A percentile compares a stretch with the other conserved stretches of the same genome.
These are phyloP conservation scores for Hypoxylon sp. DNA, from an alignment of 2,329 filamentous ascomycete genomes.

Conservation along the genomic window DNA sequence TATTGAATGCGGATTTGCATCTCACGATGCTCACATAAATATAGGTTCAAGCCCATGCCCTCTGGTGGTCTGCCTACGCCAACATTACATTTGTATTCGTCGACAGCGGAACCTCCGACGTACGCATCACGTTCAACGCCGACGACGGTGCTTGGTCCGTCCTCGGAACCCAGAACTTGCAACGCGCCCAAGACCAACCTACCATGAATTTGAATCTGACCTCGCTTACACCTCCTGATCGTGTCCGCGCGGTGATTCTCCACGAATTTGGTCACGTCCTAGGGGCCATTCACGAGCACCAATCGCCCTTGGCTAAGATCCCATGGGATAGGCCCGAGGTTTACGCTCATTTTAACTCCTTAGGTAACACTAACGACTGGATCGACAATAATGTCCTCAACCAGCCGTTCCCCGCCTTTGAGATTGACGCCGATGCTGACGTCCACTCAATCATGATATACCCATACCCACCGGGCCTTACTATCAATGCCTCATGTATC, in stretches of 20 bases:
- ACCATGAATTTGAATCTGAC: background rate
- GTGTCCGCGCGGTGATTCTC: background rate
- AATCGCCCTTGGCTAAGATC: background rate
- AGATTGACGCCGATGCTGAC: background rate
- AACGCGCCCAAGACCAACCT: background rate
- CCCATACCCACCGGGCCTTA: background rate
- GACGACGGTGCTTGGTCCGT: background rate
- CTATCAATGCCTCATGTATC: background rate
- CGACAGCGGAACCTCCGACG: background rate
- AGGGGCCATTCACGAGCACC: constrained; percentile 1
- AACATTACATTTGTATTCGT: constrained; percentile 1
- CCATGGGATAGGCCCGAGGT: constrained; percentile 3
- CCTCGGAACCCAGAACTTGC: background rate
- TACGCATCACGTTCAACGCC: background rate
- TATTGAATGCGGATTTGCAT: background rate
- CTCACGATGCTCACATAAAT: background rate
- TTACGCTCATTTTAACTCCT: background rate
- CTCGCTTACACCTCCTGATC: background rate
- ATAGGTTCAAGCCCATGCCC: background rate
- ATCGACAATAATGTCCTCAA: background rate
- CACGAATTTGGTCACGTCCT: background rate
- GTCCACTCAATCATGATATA: background rate
- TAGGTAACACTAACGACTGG: background rate
- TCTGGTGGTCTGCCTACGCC: background rate
- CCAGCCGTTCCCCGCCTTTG: background rate